phyloP scores from a whole-genome alignment of 2,329 filamentous ascomycete species.

The Tolypocladium pustulatum region DNA sequence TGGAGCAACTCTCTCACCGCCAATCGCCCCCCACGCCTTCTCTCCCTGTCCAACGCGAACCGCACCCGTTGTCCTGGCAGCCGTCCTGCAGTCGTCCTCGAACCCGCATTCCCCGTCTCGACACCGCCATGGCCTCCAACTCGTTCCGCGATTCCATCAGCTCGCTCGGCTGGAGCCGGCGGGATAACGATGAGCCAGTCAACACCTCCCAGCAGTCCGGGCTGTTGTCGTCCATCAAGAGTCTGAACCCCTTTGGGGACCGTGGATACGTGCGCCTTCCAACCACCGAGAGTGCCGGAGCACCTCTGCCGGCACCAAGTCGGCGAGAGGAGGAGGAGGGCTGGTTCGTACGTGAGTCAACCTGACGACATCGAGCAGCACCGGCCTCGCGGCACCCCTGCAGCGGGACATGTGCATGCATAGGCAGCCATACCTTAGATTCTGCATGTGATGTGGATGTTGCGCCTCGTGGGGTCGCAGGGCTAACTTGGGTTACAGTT shows the following conservation, averaged over 20 bases:
- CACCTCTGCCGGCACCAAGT: conserved; percentile 73
- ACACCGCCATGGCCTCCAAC: conserved; percentile 62
- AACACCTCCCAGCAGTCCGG: conserved; percentile 61
- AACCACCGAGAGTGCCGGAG: conserved; percentile 70
- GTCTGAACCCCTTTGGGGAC: conserved; percentile 77
- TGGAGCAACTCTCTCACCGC: conserved; percentile 4
- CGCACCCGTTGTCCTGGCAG: conserved; percentile 11
- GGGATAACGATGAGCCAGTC: conserved; percentile 70
- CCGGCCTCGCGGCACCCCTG: conserved; percentile 25
- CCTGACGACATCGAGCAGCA: conserved; percentile 11
- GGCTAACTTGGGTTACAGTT: conserved; percentile 49
- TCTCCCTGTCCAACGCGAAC: not conserved
- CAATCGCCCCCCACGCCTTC: not conserved
- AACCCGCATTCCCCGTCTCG: not conserved
- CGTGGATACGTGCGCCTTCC: conserved; percentile 86
- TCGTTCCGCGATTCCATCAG: conserved; percentile 93
- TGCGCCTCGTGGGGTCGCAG: conserved; percentile 29
- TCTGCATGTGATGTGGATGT: conserved; percentile 31
- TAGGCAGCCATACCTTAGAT: conserved; percentile 19
- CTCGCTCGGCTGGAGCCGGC: conserved; percentile 86
- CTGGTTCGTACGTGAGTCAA: conserved; percentile 83
- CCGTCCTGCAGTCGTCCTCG: not conserved
- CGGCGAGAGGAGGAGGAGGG: conserved; percentile 90
- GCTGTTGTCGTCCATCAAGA: conserved; percentile 70
- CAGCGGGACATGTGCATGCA: conserved; percentile 35